Conservation (phyloP, 2,329 filamentous ascomycete genomes). For the Penicillium verrucosum region DNA sequence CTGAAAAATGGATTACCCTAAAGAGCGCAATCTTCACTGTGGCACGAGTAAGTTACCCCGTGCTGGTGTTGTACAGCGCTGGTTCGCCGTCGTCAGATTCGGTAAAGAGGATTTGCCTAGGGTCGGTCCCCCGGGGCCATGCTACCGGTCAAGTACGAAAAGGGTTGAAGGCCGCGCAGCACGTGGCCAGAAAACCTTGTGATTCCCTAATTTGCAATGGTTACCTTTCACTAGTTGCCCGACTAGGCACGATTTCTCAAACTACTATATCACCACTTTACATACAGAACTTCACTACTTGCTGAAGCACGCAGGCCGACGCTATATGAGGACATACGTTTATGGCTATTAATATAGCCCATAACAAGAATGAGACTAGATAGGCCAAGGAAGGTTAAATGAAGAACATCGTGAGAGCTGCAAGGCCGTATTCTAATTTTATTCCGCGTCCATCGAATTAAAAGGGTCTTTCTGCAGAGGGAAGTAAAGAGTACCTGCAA, state of each 20-base stretch:
- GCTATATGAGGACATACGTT: neutral
- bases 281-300: neutral
- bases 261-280: neutral
- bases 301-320: neutral
- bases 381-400: neutral
- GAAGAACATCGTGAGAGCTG: neutral
- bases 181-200: too few species aligned
- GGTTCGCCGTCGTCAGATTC: too few species aligned
- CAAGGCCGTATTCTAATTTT: neutral
- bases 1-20: too few species aligned
- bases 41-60: too few species aligned
- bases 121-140: too few species aligned
- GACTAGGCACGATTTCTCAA: neutral
- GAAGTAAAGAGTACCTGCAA: neutral
- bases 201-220: too few species aligned
- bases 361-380: neutral
- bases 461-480: neutral
- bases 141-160: too few species aligned
- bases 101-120: too few species aligned
- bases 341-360: neutral
- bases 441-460: neutral
- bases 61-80: too few species aligned
- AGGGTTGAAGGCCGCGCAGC: too few species aligned
- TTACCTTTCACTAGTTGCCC: too few species aligned
- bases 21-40: too few species aligned